Base-by-base conservation (phyloP, 257 asterid genomes). In the Solanum pinnatisectum region DNA sequence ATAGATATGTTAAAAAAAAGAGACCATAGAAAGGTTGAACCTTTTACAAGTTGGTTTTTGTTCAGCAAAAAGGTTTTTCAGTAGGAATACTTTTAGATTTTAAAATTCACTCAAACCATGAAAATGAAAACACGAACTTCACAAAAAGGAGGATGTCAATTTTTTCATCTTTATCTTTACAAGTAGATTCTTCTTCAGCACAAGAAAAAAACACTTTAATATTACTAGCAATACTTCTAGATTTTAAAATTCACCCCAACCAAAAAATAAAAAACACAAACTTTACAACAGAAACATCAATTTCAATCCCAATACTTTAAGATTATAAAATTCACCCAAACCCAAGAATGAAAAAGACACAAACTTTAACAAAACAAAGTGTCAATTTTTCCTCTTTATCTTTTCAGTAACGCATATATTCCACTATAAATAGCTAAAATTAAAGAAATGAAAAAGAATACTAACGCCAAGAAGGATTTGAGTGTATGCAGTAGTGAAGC, bases 401-500 rank as follows among this genome's bases (percentile, higher is more conserved):
- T 25, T 42, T 44, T 44, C 23, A 30, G 15, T 44, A 13, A 25
- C 40, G 67, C 8, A 82, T 52, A 37, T 71, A 71, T 2, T 42
- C 25, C 44, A 78, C 84, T 42, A 78, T 20, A 82, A 82, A 32
- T 49, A 32, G 46, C 60, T 56, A 14, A 30, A 70, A 70, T 25
- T 30, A 40, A 71, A 78, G 20, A 74, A 46, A 20, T 25, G 8
- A 32, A 52, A 10, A 56, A 72, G 83, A 74, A 49, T n/a, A 92
- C 97, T 79, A 35, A 97, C 99, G 92, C 95, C 98, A 92, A 86
- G 98, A 93, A 83, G 99, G 99, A 86, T 97, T 97, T 44, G 99
- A 97, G 88, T 96, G 98, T 94, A 97, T 97, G 95, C 99, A 97
- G 92, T 97, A 97, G 88, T 95, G 92, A 83, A 97, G 99, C 91